Evolutionary conservation across 257 asterid genomes (phyloP).

Genomic region (Solanum etuberosum): DNA sequence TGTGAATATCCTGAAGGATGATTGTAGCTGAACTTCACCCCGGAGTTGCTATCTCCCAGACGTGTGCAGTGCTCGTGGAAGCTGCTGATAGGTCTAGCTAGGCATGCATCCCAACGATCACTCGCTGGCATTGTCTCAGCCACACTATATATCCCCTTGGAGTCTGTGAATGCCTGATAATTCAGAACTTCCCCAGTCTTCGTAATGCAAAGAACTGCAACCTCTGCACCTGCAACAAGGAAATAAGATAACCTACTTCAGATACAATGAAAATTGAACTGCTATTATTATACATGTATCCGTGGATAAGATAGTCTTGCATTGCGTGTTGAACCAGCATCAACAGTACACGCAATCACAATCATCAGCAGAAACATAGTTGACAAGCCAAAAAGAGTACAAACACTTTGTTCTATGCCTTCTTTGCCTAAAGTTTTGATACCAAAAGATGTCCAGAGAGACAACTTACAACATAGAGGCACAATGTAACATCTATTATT

Average conservation of each 20-base stretch:
- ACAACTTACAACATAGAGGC: neutral
- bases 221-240: slow-evolving; percentile 74
- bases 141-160: slow-evolving; percentile 63
- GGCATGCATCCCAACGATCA: slow-evolving; percentile 88
- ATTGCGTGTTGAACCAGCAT: neutral
- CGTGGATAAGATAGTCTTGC: neutral
- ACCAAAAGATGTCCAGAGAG: neutral
- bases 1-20: slow-evolving; percentile 79
- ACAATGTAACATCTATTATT: neutral
- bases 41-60: slow-evolving; percentile 40
- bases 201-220: slow-evolving; percentile 93
- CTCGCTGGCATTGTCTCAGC: slow-evolving; percentile 97
- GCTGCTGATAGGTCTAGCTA: slow-evolving; percentile 86
- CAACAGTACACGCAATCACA: neutral
- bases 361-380: neutral
- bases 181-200: slow-evolving; percentile 87
- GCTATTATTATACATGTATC: neutral
- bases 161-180: slow-evolving; percentile 81
- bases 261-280: neutral
- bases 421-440: neutral
- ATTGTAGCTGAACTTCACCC: slow-evolving; percentile 68
- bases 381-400: neutral
- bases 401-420: neutral
- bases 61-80: slow-evolving; percentile 67
- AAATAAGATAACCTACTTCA: neutral